Conservation (phyloP, 2,329 filamentous ascomycete genomes). For the Pseudonectria buxi region DNA sequence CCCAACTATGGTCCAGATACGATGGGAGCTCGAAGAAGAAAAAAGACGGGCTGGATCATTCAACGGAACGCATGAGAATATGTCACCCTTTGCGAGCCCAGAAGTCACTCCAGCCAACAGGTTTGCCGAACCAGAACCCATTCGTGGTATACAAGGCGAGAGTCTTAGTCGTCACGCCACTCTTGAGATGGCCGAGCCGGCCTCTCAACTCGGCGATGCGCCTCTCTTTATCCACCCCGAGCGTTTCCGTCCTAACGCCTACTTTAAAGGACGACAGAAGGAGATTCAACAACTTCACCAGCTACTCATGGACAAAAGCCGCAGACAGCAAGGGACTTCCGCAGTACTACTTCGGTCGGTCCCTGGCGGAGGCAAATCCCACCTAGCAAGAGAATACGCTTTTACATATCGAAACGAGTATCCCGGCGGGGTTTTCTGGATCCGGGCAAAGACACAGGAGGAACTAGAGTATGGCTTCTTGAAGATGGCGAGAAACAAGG, state of each 20-base stretch:
- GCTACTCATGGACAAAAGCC: slow-evolving; percentile 15
- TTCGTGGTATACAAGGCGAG: slow-evolving; percentile 2
- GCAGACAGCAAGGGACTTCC: slow-evolving; percentile 15
- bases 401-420: slow-evolving; percentile 16
- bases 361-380: slow-evolving; percentile 18
- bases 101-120: background rate
- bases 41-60: slow-evolving; percentile 39
- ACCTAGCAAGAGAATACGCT: slow-evolving; percentile 18
- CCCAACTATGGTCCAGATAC: slow-evolving; percentile 43
- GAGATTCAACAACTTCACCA: slow-evolving; percentile 15
- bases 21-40: slow-evolving; percentile 56
- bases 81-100: slow-evolving; percentile 22
- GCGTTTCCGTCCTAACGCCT: slow-evolving; percentile 17
- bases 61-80: slow-evolving; percentile 40
- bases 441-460: slow-evolving; percentile 17
- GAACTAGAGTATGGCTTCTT: slow-evolving; percentile 20
- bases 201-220: slow-evolving; percentile 2
- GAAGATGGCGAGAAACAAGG: slow-evolving; percentile 15
- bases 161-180: too few relatives aligned
- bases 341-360: slow-evolving; percentile 17
- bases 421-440: slow-evolving; percentile 18
- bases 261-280: slow-evolving; percentile 11
- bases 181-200: slow-evolving; percentile 1
- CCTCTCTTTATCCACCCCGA: slow-evolving; percentile 18
- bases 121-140: slow-evolving; percentile 1